A percentile compares a stretch with the other conserved stretches of the same genome.
Evolutionary conservation across 2,329 filamentous ascomycete species (phyloP).

Genomic region (Colletotrichum sp.): DNA sequence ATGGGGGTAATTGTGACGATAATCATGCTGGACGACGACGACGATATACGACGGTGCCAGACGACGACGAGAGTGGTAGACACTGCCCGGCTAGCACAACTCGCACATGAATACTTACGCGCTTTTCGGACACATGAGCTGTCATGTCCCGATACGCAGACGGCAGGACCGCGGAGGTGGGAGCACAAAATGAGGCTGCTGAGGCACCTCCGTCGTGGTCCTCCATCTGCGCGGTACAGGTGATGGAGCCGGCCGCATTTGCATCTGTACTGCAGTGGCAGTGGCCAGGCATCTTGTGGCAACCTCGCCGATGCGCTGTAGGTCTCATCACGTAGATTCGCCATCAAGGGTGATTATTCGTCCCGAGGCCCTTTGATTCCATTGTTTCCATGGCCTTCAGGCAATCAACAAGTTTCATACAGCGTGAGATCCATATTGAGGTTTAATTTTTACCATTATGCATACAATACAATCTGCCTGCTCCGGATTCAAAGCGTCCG

Average conservation of each 20-base stretch:
- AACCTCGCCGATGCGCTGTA: not conserved
- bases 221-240: not conserved
- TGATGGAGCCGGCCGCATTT: not conserved
- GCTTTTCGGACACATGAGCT: not conserved
- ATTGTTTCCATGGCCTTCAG: not conserved
- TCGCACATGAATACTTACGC: not conserved
- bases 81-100: not conserved
- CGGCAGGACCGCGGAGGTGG: not conserved
- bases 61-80: too few relatives aligned
- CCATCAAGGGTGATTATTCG: not conserved
- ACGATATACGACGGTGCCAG: not conserved
- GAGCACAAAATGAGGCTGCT: not conserved
- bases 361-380: accelerated
- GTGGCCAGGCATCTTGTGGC: not conserved
- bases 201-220: not conserved
- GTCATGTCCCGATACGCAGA: not conserved
- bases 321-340: too few relatives aligned
- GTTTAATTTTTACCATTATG: not conserved
- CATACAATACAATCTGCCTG: not conserved
- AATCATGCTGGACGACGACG: not conserved
- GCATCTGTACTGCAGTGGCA: not conserved
- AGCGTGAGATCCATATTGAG: not conserved
- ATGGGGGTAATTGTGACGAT: accelerated
- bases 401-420: not conserved
- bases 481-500: not conserved